phyloP scores from a whole-genome alignment of 1,284 basidiomycete genomes.

The Coniophora puteana region DNA sequence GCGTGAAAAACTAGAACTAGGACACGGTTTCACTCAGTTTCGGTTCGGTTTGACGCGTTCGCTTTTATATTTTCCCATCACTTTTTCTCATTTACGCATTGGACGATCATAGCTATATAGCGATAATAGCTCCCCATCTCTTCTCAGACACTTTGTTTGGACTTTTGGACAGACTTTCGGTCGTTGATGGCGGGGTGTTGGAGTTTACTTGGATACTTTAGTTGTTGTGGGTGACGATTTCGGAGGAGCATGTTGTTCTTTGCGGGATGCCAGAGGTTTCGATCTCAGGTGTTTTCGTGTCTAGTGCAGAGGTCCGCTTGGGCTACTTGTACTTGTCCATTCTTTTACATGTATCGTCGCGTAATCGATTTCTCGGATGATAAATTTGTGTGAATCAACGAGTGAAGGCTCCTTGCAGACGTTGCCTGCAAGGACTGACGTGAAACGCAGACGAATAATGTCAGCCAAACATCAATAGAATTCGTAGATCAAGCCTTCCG shows the following conservation, averaged over 20 bases:
- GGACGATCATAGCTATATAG: no score
- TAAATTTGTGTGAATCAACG: background rate
- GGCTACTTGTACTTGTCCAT: background rate
- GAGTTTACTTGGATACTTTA: no score
- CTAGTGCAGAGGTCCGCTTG: background rate
- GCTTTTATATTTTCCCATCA: background rate
- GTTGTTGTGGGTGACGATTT: no score
- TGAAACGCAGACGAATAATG: constrained; percentile 4
- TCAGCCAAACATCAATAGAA: constrained; percentile 13
- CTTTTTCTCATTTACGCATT: background rate
- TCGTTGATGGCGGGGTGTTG: no score
- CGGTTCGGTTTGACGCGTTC: background rate
- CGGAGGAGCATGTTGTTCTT: no score
- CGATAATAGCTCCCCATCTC: no score
- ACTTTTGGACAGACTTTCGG: constrained; percentile 4
- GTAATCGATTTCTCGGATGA: background rate
- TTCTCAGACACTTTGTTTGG: background rate
- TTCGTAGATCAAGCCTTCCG: background rate
- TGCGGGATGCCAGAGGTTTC: background rate
- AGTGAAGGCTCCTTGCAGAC: background rate
- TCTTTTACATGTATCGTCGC: constrained; percentile 1
- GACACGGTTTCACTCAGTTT: no score
- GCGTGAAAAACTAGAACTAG: no score
- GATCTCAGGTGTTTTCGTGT: background rate
- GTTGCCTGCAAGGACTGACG: background rate